Evolutionary conservation across 2,329 filamentous ascomycete species (phyloP), one percentile per base, ranked within the genome.

Genomic region (Colletotrichum siamense): DNA sequence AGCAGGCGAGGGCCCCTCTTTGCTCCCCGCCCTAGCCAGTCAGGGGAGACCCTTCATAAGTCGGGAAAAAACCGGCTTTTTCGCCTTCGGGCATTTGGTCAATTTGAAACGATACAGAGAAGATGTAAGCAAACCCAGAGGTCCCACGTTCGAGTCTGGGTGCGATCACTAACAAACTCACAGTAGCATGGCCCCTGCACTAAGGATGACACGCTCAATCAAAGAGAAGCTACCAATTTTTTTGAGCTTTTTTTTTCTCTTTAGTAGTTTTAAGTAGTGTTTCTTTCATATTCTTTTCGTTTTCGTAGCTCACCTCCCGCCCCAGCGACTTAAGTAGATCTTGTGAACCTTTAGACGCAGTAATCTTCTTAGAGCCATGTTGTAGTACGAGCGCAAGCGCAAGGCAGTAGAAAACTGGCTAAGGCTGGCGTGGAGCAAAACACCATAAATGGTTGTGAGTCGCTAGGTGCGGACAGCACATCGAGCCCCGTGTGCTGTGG

Each of bases 131-230:
- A 5, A 13, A 2, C 12, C 24, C 13, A 44, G 15, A 62, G 55
- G 67, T 49, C 26, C 5, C 18, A 4, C 2, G 67, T 69, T 62
- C 67, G 67, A 62, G 3, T 62, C 26, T n/a, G 0, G 16, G 12
- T 18, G 6, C 18, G 22, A 26, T 44, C 34, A 32, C 55, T 69
- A 30, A 69, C 5, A 52, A 32, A 22, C 5, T 44, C n/a, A 18
- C 34, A 73, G 70, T 94, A 94, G 93, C 93, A 94, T 94, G 93
- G 93, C 93, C 93, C 91, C 91, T 93, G 91, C 90, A 92, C 95
- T 96, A 96, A 96, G 95, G 95, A 96, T 96, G 95, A 96, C 94
- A 96, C 93, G 93, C 92, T 94, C 89, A 92, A 92, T 92, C 92
- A 94, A 94, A 94, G 93, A 94, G 92, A 93, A 91, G 90, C 92